Evolutionary conservation across 2,329 filamentous ascomycete genomes (phyloP).

Genomic region (Aspergillus latus): DNA sequence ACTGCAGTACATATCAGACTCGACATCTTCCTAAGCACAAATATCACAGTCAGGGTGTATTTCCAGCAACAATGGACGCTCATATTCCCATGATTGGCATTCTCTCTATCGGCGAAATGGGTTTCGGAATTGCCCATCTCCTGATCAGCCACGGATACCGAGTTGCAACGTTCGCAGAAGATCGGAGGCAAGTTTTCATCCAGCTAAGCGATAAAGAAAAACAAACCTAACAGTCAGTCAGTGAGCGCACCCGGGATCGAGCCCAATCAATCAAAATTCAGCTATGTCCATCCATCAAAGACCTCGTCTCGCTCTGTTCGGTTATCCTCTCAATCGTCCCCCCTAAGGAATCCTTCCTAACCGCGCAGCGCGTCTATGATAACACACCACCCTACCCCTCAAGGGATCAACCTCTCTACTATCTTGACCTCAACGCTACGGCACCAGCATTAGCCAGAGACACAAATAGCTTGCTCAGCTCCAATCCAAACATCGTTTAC

Average conservation of each 20-base stretch:
- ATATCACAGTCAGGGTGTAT: not conserved
- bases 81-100: slow-evolving; percentile 48
- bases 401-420: slow-evolving; percentile 51
- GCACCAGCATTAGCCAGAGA: slow-evolving; percentile 54
- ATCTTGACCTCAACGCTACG: slow-evolving; percentile 67
- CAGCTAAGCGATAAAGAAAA: not conserved
- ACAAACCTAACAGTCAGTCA: slow-evolving; percentile 25
- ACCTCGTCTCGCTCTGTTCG: slow-evolving; percentile 56
- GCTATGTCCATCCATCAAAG: slow-evolving; percentile 55
- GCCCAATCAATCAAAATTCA: slow-evolving; percentile 56
- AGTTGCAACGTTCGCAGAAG: slow-evolving; percentile 58
- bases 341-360: slow-evolving; percentile 60
- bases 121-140: slow-evolving; percentile 58
- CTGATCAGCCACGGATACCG: slow-evolving; percentile 57
- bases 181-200: slow-evolving; percentile 49
- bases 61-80: not conserved
- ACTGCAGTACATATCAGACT: not conserved
- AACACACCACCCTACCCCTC: slow-evolving; percentile 24
- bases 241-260: slow-evolving; percentile 59
- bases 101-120: slow-evolving; percentile 66
- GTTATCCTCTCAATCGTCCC: slow-evolving; percentile 68
- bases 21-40: not conserved
- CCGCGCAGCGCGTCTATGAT: slow-evolving; percentile 55
- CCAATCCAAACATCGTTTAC: slow-evolving; percentile 26
- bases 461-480: slow-evolving; percentile 29